A percentile compares a stretch with the other conserved stretches of the same genome.
Evolutionary conservation across 169 alveolate genomes (phyloP).

Genomic region (Plasmodium gonderi): DNA sequence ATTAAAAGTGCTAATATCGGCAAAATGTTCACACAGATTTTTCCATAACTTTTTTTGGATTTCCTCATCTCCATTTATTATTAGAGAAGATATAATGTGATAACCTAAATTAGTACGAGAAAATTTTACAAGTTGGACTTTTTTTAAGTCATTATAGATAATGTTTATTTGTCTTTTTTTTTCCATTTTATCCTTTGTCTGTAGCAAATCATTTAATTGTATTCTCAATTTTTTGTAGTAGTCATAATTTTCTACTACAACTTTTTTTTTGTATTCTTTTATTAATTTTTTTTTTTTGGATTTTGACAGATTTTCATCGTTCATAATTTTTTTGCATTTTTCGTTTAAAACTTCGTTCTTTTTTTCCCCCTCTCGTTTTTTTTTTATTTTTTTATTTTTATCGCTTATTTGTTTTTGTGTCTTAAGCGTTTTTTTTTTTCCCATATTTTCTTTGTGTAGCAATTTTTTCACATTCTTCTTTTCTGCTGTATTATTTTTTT

Average conservation of each 20-base stretch:
- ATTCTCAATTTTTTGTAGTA: constrained; percentile 51
- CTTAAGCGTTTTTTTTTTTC: not conserved
- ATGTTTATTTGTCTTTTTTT: constrained; percentile 24
- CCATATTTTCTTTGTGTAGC: not conserved
- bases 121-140: constrained; percentile 36
- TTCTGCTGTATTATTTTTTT: not conserved
- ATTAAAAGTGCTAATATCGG: constrained; percentile 14
- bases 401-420: not conserved
- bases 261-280: constrained; percentile 59
- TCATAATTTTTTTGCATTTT: constrained; percentile 50
- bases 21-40: not conserved
- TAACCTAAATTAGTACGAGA: constrained; percentile 63
- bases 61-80: constrained; percentile 45
- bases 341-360: not conserved
- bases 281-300: constrained; percentile 61
- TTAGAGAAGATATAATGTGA: constrained; percentile 50
- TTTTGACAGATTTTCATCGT: constrained; percentile 66
- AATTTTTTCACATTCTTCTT: not conserved
- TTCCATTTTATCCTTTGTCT: constrained; percentile 34
- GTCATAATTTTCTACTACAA: constrained; percentile 49
- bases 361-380: not conserved
- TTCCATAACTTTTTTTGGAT: constrained; percentile 51
- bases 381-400: not conserved
- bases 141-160: constrained; percentile 20
- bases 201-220: constrained; percentile 37